Conservation (phyloP, 768 basidiomycete species). For the Floccularia luteovirens region DNA sequence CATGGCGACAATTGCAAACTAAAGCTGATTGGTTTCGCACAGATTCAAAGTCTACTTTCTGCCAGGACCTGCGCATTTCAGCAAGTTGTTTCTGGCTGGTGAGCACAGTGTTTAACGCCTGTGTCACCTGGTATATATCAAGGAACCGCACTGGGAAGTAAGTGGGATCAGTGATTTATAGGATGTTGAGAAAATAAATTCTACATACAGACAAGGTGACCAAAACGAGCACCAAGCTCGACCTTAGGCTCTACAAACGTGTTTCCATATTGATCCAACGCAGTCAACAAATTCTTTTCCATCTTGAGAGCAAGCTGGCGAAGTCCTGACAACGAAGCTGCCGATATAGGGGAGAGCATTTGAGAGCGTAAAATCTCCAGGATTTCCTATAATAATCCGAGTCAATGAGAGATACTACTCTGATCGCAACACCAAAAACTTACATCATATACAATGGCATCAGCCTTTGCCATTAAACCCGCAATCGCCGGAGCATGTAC, state of each 20-base stretch:
- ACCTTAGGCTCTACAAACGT: constrained; percentile 91
- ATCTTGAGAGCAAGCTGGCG: constrained; percentile 84
- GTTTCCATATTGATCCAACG: constrained; percentile 77
- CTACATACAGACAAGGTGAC: constrained; percentile 79
- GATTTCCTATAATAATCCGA: constrained; percentile 55
- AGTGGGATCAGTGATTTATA: constrained; percentile 6
- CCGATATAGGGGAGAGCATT: constrained; percentile 71
- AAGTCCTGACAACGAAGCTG: constrained; percentile 59
- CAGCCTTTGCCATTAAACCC: constrained; percentile 82
- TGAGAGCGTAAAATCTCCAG: constrained; percentile 79
- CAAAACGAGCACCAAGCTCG: constrained; percentile 84
- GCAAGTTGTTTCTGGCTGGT: constrained; percentile 79
- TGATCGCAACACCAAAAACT: constrained; percentile 20
- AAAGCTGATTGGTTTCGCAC: constrained; percentile 90
- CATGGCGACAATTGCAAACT: constrained; percentile 89
- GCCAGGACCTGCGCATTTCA: constrained; percentile 87
- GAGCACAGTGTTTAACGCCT: constrained; percentile 82
- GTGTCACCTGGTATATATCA: constrained; percentile 88
- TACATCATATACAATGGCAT: constrained; percentile 88
- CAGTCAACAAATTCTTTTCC: constrained; percentile 81
- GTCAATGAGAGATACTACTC: constrained; percentile 10
- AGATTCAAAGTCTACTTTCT: constrained; percentile 84
- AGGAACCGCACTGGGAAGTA: constrained; percentile 69
- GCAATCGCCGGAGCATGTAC: constrained; percentile 87
- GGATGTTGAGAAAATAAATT: constrained; percentile 4